Evolutionary conservation across 2,329 filamentous ascomycete species (phyloP).

Genomic region (Drechslerella coelobrocha): DNA sequence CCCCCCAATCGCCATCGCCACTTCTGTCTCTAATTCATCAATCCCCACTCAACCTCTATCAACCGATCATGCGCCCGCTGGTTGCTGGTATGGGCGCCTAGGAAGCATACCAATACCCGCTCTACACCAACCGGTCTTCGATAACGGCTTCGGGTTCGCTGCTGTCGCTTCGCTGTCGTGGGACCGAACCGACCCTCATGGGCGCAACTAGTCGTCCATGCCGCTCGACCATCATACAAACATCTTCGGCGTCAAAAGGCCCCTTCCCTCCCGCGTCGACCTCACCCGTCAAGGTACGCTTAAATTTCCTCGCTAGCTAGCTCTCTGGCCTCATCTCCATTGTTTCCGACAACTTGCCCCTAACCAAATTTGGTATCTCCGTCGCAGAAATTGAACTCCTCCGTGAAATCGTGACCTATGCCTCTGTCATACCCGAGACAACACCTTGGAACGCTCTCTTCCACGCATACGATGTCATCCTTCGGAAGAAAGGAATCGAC

Average conservation of each 20-base stretch:
- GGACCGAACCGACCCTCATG: slow-evolving; percentile 24
- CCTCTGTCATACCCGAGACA: slow-evolving; percentile 48
- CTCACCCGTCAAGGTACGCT: slow-evolving; percentile 39
- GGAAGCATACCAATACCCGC: slow-evolving; percentile 32
- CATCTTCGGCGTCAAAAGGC: slow-evolving; percentile 45
- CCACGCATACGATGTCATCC: slow-evolving; percentile 47
- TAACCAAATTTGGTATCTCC: background rate
- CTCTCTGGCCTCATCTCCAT: background rate
- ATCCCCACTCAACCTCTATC: background rate
- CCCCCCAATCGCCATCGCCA: slow-evolving; percentile 9
- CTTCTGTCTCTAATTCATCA: background rate
- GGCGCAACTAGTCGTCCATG: slow-evolving; percentile 39
- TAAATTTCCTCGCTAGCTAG: background rate
- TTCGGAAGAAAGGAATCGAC: slow-evolving; percentile 48
- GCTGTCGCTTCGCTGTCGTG: slow-evolving; percentile 6
- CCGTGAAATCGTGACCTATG: slow-evolving; percentile 49
- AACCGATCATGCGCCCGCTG: slow-evolving; percentile 36
- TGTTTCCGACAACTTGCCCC: slow-evolving; percentile 4
- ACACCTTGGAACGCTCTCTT: slow-evolving; percentile 51
- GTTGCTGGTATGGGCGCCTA: slow-evolving; percentile 50
- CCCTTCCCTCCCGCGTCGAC: slow-evolving; percentile 44
- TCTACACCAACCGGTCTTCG: slow-evolving; percentile 21
- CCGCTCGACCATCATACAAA: slow-evolving; percentile 44
- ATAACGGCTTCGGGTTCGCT: slow-evolving; percentile 1
- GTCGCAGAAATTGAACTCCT: slow-evolving; percentile 46